Base-by-base conservation (phyloP, 768 basidiomycete genomes). In the Agaricus subrufescens region DNA sequence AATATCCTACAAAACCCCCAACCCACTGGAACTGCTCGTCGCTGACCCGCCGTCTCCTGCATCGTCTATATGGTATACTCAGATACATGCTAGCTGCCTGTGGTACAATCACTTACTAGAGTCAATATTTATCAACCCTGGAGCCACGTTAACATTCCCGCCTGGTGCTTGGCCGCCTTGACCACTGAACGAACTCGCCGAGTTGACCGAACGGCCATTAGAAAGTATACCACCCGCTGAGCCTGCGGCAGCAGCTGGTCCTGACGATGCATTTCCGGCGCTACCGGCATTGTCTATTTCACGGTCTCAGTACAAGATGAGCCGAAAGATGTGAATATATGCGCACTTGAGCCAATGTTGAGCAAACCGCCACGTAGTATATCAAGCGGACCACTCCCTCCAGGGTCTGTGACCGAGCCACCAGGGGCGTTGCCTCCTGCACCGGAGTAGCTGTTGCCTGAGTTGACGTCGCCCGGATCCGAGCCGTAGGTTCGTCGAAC, bases 181-280 rank as follows among this genome's bases (percentile, higher is more conserved):
- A 47, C 67, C 66, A 31, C 58, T 61, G 46, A 68, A 68, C 12
- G 71, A 64, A 30, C 66, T 67, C 10, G 65, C 71, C 14, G 61
- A 60, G 49, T 60, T 66, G 46, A 45, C 47, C 31, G 27, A n/a
- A 26, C 40, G 50, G 31, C 14, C 25, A 37, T 43, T 39, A 15
- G 14, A 38, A 34, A 23, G 10, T 15, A 38, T 25, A 19, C 42
- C 42, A 42, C 52, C 49, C 5, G 31, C 23, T 30, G 12, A 12
- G 38, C 27, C 50, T 9, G 58, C 60, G 23, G 58, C 43, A 23
- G 65, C 64, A 29, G 56, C 34, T 34, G 34, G 12, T n/a, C 73
- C 74, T 11, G 75, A 74, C 29, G 56, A 59, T 7, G 72, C 70
- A 4, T 39, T 2, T 3, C 75, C 75, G 31, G 67, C 77, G 19